A percentile compares a stretch with the other conserved stretches of the same genome.
phyloP scores from a whole-genome alignment of 352 stramenopile species.

The Phytopythium chamaehyphon region DNA sequence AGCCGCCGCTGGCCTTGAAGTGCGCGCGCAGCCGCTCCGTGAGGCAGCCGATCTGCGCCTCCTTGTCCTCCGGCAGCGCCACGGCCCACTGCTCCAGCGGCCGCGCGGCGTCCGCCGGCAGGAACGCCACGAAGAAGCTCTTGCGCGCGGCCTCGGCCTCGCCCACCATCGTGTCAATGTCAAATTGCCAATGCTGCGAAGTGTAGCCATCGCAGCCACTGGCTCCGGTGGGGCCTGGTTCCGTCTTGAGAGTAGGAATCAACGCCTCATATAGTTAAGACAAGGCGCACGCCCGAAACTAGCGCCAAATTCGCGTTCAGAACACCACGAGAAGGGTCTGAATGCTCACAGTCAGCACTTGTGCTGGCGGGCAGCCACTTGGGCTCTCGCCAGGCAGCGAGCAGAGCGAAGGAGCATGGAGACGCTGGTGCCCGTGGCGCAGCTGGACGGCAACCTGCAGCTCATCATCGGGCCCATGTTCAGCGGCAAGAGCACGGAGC shows the following conservation, averaged over 20 bases:
- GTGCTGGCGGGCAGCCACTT: too few relatives aligned
- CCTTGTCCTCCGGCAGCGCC: slow-evolving; percentile 67
- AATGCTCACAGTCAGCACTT: too few relatives aligned
- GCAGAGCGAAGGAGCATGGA: too few relatives aligned
- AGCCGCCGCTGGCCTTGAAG: slow-evolving; percentile 57
- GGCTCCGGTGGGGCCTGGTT: too few relatives aligned
- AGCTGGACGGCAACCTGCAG: slow-evolving; percentile 55
- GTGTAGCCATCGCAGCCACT: too few relatives aligned
- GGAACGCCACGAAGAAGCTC: slow-evolving; percentile 72
- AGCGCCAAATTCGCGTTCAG: too few relatives aligned
- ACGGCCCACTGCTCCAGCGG: slow-evolving; percentile 73
- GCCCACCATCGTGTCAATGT: slow-evolving; percentile 64
- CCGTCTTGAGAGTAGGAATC: too few relatives aligned
- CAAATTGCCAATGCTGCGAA: too few relatives aligned
- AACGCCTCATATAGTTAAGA: too few relatives aligned
- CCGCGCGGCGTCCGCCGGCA: slow-evolving; percentile 48
- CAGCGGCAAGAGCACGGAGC: slow-evolving; percentile 85
- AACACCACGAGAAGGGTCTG: too few relatives aligned
- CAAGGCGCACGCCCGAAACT: too few relatives aligned
- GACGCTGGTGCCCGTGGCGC: neutral
- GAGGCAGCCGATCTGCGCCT: slow-evolving; percentile 74
- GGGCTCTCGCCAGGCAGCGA: too few relatives aligned
- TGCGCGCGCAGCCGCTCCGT: slow-evolving; percentile 77
- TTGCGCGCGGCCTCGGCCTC: slow-evolving; percentile 36
- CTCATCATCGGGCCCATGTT: slow-evolving; percentile 88